Percentiles rank a stretch among this genome's conserved stretches.
These are phyloP conservation scores for Botryotinia convoluta DNA, from an alignment of 2,329 filamentous ascomycete species.

Conservation along the genomic window DNA sequence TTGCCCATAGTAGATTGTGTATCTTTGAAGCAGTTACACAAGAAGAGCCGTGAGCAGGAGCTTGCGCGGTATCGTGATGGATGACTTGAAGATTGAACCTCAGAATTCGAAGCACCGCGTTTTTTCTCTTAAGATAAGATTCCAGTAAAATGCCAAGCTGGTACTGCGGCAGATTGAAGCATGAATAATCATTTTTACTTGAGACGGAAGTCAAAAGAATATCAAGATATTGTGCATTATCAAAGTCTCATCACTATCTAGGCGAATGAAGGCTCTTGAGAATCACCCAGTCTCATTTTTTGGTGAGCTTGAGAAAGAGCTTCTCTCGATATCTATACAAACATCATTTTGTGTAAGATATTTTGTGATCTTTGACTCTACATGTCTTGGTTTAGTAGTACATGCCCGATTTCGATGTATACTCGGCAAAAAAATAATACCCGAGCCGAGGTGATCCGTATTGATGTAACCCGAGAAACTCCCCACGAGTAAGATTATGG, in stretches of 20 bases:
- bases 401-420: neutral
- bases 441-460: neutral
- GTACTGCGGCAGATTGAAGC: neutral
- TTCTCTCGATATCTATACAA: neutral
- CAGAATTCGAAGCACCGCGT: neutral
- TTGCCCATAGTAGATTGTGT: neutral
- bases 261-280: neutral
- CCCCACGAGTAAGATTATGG: neutral
- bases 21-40: rapidly evolving
- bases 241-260: neutral
- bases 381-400: neutral
- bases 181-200: neutral
- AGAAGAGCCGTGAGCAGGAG: neutral
- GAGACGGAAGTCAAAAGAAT: rapidly evolving
- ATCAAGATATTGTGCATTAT: neutral
- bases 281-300: neutral
- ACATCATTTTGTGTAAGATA: neutral
- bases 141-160: rapidly evolving
- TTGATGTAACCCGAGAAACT: neutral
- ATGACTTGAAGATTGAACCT: neutral
- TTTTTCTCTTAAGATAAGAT: neutral
- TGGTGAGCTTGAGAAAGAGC: neutral
- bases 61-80: neutral
- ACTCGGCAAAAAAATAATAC: neutral
- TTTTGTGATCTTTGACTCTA: neutral